Evolutionary conservation across 2,329 filamentous ascomycete species (phyloP), one percentile per base, ranked within the genome.

Genomic region (Colletotrichum chlorophyti): DNA sequence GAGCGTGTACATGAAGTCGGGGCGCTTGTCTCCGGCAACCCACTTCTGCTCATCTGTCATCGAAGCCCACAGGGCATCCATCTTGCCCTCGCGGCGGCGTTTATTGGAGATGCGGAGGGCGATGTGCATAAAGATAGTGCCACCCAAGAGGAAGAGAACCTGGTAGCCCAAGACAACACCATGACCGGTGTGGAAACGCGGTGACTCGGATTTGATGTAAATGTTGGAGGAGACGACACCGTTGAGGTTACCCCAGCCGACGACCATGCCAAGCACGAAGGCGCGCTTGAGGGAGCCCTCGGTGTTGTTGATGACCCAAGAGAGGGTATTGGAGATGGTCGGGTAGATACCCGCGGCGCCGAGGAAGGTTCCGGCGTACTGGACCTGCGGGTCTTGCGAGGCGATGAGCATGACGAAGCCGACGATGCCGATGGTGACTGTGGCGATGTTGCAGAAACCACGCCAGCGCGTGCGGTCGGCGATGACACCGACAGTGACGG

Each of bases 201-300:
- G 71, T 2, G 60, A 58, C 43, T 74, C 69, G 1, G 35, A 21
- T 8, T 66, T 64, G 41, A 71, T 60, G 52, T 90, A 91, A 60
- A 92, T 88, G 66, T 92, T 91, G 38, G 77, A 80, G 12, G 75
- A 79, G 27, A 92, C 85, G 6, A 91, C 82, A 12, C 89, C 89
- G 64, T 91, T 91, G 14, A 92, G 74, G 63, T 93, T 92, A 8
- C 90, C 89, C 87, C 87, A 91, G 3, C 85, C 89, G 40, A 92
- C 90, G n/a, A 91, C 84, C 64, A 91, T 83, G 0, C 90, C 90
- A 0, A 92, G 70, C 0, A 87, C 86, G 26, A 91, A 83, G 21
- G 89, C 90, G n/a, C 90, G 82, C 70, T 92, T 92, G 68, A 70
- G 58, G 0, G 68, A 70, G 0, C 70, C 70, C 68, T 91, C 89